phyloP scores from a whole-genome alignment of 179 eudicot genomes.

The Vitellaria paradoxa region DNA sequence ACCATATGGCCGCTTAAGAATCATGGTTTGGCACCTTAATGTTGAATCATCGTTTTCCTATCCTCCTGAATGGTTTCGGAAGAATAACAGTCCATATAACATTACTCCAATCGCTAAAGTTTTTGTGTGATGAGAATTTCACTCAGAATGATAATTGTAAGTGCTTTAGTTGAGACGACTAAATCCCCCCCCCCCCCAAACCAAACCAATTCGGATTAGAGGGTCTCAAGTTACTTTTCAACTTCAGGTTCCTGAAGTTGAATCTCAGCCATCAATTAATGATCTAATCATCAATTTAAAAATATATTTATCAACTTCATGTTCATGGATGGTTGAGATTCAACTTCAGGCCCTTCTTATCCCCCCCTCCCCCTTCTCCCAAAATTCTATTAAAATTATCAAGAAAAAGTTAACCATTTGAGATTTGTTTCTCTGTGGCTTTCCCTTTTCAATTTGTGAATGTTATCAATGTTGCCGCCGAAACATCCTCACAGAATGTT shows the following conservation, averaged over 20 bases:
- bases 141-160: conserved; percentile 19
- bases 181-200: neutral
- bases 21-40: conserved; percentile 63
- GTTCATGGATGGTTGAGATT: too few relatives aligned
- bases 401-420: too few relatives aligned
- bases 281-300: neutral
- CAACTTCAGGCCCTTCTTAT: too few relatives aligned
- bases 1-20: conserved; percentile 33
- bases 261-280: neutral
- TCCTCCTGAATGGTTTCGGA: conserved; percentile 44
- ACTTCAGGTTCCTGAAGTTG: neutral
- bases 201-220: too few relatives aligned
- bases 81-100: conserved; percentile 32
- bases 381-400: too few relatives aligned
- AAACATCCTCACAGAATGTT: neutral
- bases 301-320: too few relatives aligned
- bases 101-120: conserved; percentile 25
- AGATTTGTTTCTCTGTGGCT: too few relatives aligned
- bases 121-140: conserved; percentile 4
- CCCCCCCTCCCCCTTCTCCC: too few relatives aligned
- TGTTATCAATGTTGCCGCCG: too few relatives aligned
- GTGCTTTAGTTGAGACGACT: neutral
- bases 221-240: too few relatives aligned
- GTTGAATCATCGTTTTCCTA: conserved; percentile 39
- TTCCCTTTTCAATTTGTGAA: neutral